Base-by-base conservation (phyloP, 2,329 filamentous ascomycete species). In the Coniochaeta pulveracea region DNA sequence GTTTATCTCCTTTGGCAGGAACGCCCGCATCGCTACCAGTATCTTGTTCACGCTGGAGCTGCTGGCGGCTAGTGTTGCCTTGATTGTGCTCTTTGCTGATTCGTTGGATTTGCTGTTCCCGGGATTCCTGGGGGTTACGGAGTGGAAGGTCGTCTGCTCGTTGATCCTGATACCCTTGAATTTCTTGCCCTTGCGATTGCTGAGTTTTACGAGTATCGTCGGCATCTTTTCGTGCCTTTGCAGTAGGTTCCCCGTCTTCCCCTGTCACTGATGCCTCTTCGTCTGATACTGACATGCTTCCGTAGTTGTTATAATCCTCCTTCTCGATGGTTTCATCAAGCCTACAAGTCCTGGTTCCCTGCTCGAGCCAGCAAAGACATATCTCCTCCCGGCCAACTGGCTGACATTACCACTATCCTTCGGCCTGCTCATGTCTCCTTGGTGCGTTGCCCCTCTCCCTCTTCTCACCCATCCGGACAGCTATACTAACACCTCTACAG, bases 71-170 rank as follows among this genome's bases (percentile, higher is more conserved):
- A 93, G 85, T 49, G 88, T 96, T 19, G 89, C 89, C 3, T 67
- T 94, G 4, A 73, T 93, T 19, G 84, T 94, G 14, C 70, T 95
- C n/a, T 96, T 96, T 54, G 84, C 85, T 33, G 91, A 96, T 58
- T 93, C 84, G 27, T 67, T 96, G 45, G 64, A 84, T 46, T 71
- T 84, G 10, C 60, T 96, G 14, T 73, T 95, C 33, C 83, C 85
- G 0, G 76, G 72, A 0, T 58, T 82, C 41, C 48, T 71, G 28
- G 75, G 70, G 29, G 60, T 82, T 5, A 67, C 73, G 0, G 63
- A 74, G 39, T 96, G 89, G 88, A 96, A 96, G 58, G 63, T 89
- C 19, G 56, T 93, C 19, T 93, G 86, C 53, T 80, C 84, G 11
- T 39, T 85, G 12, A 63, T 93, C 35, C 63, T 96, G 43, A 63